A percentile compares a stretch with the other conserved stretches of the same genome.
These are phyloP conservation scores for Candida tetrigidarum DNA, from an alignment of 1,139 yeast species.

Conservation along the genomic window DNA sequence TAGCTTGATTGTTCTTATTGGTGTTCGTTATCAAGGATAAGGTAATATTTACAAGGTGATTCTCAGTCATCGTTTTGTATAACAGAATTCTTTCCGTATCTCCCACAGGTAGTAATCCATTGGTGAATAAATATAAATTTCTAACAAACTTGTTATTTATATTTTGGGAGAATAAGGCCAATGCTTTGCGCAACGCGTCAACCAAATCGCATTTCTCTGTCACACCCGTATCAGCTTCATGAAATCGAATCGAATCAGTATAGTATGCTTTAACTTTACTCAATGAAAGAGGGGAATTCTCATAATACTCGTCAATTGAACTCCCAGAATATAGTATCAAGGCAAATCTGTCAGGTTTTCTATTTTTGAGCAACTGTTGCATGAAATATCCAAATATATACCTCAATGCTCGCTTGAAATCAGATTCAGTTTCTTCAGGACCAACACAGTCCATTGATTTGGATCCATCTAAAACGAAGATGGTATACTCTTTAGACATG, in stretches of 20 bases:
- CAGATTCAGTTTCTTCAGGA: constrained; percentile 3
- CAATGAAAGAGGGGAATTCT: constrained; percentile 29
- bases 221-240: constrained; percentile 10
- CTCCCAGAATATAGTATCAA: constrained; percentile 14
- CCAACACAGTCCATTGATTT: constrained; percentile 10
- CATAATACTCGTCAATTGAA: constrained; percentile 25
- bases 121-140: constrained; percentile 52
- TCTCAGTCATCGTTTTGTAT: constrained; percentile 3
- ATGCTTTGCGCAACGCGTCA: constrained; percentile 33
- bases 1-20: constrained; percentile 18
- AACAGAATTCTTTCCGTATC: background rate
- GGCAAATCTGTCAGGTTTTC: constrained; percentile 17
- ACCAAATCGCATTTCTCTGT: constrained; percentile 23
- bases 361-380: constrained; percentile 16
- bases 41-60: constrained; percentile 25
- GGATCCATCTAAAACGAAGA: constrained; percentile 38
- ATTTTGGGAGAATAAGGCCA: constrained; percentile 28
- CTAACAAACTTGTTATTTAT: constrained; percentile 31
- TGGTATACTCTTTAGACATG: constrained; percentile 46
- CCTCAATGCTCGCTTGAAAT: constrained; percentile 10
- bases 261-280: constrained; percentile 21
- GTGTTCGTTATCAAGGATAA: constrained; percentile 40
- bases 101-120: constrained; percentile 22
- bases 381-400: constrained; percentile 12
- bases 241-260: constrained; percentile 12